Base-by-base conservation (phyloP, 768 basidiomycete species). In the Termitomyces sp. region DNA sequence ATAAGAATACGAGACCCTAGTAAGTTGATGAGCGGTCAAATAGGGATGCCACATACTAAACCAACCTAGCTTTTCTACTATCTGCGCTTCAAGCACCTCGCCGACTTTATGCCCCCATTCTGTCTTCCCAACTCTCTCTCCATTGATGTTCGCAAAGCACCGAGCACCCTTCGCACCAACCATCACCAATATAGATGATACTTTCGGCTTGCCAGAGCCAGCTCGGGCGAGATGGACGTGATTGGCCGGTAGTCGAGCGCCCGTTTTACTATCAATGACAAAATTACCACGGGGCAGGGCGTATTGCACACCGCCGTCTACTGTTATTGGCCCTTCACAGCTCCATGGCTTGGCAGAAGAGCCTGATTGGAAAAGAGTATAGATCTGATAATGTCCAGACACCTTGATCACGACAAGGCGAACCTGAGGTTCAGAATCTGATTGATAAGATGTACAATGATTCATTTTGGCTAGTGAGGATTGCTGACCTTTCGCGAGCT, bases 11-110 rank as follows among this genome's bases (percentile, higher is more conserved):
- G 80, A 47, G 78, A 79, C 35, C 78, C 80, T 82, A 40, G 8
- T 14, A 37, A 41, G 54, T 17, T 45, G 19, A 47, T 59, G 14
- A 57, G 44, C 61, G 37, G 9, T 44, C n/a, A 23, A 23, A 31
- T 14, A 45, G 32, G 41, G 35, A 54, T 45, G 11, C 38, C 16
- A 46, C 47, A 3, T 19, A 25, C n/a, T n/a, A n/a, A n/a, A 37
- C 81, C 57, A 64, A 89, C 90, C 83, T 62, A 83, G 77, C 62
- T 80, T 82, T 53, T 83, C 82, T 4, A 92, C 74, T 16, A 89
- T 75, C 46, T 85, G 79, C 7, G 76, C 77, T 40, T 71, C 69
- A 27, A 79, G 71, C 11, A 86, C 79, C 7, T 68, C 68, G 9
- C 85, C 86, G 14, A 68, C 64, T 63, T 83, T 84, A 42, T 64